phyloP scores from a whole-genome alignment of 306 rosid genomes.

The Alnus rubra region DNA sequence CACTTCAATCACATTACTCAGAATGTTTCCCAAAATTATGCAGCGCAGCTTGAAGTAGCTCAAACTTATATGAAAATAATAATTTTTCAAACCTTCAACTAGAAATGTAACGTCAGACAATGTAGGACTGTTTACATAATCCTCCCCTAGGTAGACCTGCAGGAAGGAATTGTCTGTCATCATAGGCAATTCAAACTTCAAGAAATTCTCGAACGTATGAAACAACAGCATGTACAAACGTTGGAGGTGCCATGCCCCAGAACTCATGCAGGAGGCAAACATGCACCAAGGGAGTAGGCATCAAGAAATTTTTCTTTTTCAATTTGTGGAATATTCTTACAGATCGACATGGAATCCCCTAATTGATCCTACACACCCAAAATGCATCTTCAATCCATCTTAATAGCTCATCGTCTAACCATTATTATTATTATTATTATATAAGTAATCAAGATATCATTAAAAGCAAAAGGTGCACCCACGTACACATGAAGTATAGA shows the following conservation, averaged over 20 bases:
- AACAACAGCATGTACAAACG: neutral
- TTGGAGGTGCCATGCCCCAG: neutral
- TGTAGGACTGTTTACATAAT: slow-evolving; percentile 79
- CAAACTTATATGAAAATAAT: slow-evolving; percentile 24
- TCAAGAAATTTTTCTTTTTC: neutral
- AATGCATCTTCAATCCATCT: neutral
- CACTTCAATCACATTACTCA: neutral
- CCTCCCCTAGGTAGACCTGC: slow-evolving; percentile 97
- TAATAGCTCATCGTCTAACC: neutral
- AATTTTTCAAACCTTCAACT: slow-evolving; percentile 73
- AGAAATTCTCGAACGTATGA: neutral
- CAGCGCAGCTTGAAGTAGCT: slow-evolving; percentile 7
- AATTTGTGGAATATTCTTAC: neutral
- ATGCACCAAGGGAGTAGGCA: neutral
- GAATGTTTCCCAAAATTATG: neutral
- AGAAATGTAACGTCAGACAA: slow-evolving; percentile 90
- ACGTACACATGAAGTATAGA: no score
- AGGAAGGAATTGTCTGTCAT: slow-evolving; percentile 30
- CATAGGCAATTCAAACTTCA: slow-evolving; percentile 6
- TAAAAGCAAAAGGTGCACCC: neutral
- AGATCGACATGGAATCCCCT: neutral
- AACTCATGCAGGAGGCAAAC: slow-evolving; percentile 15
- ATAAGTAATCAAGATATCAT: no score
- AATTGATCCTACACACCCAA: neutral
- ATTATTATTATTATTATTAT: neutral